Evolutionary conservation across 129 eudicot species (phyloP).

Genomic region (Logfia minima): DNA sequence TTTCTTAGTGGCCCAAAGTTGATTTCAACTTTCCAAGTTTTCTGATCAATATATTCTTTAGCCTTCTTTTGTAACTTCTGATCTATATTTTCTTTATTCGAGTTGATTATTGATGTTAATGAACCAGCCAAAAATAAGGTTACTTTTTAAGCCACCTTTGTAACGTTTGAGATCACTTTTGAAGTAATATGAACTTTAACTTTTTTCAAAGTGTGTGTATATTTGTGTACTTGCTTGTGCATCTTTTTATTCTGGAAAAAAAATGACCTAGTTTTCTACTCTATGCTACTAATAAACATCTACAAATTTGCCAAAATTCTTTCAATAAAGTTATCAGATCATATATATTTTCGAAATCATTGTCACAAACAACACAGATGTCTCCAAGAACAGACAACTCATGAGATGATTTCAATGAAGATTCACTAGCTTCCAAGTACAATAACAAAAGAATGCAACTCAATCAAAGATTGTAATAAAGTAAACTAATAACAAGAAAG

Average conservation of each 20-base stretch:
- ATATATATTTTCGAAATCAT: background rate
- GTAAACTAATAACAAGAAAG: background rate
- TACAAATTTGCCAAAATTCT: background rate
- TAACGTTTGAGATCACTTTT: background rate
- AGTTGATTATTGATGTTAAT: too few species aligned
- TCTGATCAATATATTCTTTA: too few species aligned
- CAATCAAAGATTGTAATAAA: background rate
- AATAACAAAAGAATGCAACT: background rate
- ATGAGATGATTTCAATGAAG: background rate
- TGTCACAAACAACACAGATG: background rate
- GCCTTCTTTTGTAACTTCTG: too few species aligned
- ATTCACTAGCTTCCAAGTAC: background rate
- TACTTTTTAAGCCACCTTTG: background rate
- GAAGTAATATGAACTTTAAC: background rate
- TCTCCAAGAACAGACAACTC: background rate
- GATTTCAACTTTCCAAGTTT: too few species aligned
- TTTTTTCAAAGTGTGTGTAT: too few species aligned
- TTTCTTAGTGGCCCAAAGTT: too few species aligned
- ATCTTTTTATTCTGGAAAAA: background rate
- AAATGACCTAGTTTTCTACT: background rate
- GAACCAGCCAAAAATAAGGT: too few species aligned
- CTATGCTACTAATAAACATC: too few species aligned
- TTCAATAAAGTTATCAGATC: background rate
- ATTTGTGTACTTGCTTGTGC: too few species aligned
- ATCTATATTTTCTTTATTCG: too few species aligned